Evolutionary conservation across 805 yeast species (phyloP), one percentile per base, ranked within the genome.

Genomic region (Monosporozyma yasuniensis): DNA sequence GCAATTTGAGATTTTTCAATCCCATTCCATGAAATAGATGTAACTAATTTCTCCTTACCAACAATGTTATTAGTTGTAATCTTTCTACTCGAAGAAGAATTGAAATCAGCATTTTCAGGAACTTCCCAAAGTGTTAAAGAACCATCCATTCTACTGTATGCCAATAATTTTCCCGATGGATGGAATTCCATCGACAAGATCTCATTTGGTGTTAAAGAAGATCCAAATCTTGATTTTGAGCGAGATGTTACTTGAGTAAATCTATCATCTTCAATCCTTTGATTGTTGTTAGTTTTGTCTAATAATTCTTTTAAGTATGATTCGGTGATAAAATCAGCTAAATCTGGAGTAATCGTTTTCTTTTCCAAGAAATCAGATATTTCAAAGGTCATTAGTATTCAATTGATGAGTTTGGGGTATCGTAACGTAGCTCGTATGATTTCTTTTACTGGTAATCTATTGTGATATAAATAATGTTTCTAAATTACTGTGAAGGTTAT

Each of bases 61-160:
- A 48, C 52, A 2, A 55, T 58, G 46, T 59, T 60, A 10, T 48
- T 34, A 3, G 56, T 28, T 25, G 48, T 52, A 34, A 53, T 43
- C 22, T 58, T 56, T 35, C 47, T 50, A 4, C 55, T 49, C 11
- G 48, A 38, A 12, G 50, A 48, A 32, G 48, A 14, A 45, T 25
- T 14, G 8, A n/a, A 16, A 27, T 21, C 27, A 10, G 48, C 25
- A 43, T 32, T 22, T 23, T 25, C 27, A n/a, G n/a, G 14, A 16
- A 48, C 22, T 23, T 47, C 42, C 66, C 67, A 61, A 7, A 62
- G 49, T 9, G 65, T 60, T 30, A 65, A 44, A 1, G 68, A 58
- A 1, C 68, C 68, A 47, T 65, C 69, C 43, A 53, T 51, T 50
- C 68, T 57, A 39, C 62, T 56, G 48, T 64, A 65, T 0, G 63